phyloP scores from a whole-genome alignment of 139 green algal genomes.

The Coelastrella sp. region DNA sequence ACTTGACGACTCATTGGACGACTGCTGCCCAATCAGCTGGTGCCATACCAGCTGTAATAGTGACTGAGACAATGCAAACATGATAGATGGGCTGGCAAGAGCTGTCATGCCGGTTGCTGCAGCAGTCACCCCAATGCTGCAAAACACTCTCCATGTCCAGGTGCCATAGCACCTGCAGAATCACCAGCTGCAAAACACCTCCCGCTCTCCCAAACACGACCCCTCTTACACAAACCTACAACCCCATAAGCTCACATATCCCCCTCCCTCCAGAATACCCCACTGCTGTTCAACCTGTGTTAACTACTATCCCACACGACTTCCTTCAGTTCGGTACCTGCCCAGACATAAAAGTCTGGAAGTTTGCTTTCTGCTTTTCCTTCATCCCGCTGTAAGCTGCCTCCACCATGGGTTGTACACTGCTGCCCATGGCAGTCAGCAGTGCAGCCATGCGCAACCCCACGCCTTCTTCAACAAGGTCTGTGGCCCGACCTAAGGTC shows the following conservation, averaged over 20 bases:
- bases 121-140: too few relatives aligned
- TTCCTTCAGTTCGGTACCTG: constrained; percentile 1
- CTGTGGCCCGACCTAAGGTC: constrained; percentile 61
- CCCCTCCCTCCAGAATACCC: constrained; percentile 47
- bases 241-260: not conserved
- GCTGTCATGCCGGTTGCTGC: too few relatives aligned
- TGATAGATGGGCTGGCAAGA: too few relatives aligned
- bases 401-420: constrained; percentile 3
- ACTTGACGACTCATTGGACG: too few relatives aligned
- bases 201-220: too few relatives aligned
- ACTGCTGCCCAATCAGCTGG: too few relatives aligned
- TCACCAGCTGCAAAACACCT: too few relatives aligned
- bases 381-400: constrained; percentile 16
- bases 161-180: too few relatives aligned
- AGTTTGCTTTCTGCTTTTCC: constrained; percentile 52
- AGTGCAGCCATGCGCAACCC: constrained; percentile 58
- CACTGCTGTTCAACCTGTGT: constrained; percentile 13
- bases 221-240: too few relatives aligned
- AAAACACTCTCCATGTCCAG: too few relatives aligned
- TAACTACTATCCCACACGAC: not conserved
- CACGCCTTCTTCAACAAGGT: constrained; percentile 60
- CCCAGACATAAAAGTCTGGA: constrained; percentile 39
- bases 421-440: constrained; percentile 65
- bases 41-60: too few relatives aligned
- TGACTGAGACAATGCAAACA: too few relatives aligned